A percentile compares a stretch with the other conserved stretches of the same genome.
These are phyloP conservation scores for Bipolaris victoriae DNA, from an alignment of 2,329 filamentous ascomycete species.

Conservation along the genomic window DNA sequence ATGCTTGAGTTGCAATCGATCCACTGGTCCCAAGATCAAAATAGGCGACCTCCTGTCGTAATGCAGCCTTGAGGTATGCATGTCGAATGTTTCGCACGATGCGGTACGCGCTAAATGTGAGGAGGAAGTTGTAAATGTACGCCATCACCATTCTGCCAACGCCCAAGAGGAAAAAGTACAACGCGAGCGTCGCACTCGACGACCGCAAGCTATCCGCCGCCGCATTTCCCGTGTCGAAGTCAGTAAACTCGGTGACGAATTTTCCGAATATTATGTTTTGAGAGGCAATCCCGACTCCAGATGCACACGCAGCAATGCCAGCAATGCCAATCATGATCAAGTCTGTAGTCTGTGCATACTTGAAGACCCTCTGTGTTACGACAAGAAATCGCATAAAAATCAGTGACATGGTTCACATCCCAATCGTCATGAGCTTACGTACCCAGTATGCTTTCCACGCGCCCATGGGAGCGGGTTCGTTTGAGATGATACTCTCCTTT, in stretches of 20 bases:
- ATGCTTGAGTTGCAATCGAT: conserved; percentile 23
- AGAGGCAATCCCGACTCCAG: conserved; percentile 19
- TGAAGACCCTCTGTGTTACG: conserved; percentile 13
- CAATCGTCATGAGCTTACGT: neutral
- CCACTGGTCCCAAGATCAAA: conserved; percentile 27
- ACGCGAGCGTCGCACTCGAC: conserved; percentile 7
- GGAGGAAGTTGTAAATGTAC: conserved; percentile 20
- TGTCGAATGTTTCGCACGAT: conserved; percentile 20
- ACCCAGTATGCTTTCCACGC: conserved; percentile 22
- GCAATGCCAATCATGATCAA: conserved; percentile 11
- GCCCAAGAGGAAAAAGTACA: conserved; percentile 21
- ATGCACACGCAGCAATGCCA: conserved; percentile 12
- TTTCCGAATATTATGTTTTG: conserved; percentile 22
- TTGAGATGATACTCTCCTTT: neutral
- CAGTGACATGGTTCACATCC: neutral
- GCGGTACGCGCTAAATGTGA: conserved; percentile 18
- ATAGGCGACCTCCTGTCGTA: conserved; percentile 38
- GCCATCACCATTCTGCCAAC: conserved; percentile 14
- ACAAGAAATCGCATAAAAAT: neutral
- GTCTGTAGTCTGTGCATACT: conserved; percentile 11
- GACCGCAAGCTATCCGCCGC: conserved; percentile 3
- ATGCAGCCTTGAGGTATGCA: conserved; percentile 16
- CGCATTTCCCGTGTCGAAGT: conserved; percentile 13
- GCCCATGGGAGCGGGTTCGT: conserved; percentile 21
- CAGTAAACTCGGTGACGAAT: conserved; percentile 19